Conservation (phyloP, 768 basidiomycete species). For the Hypholoma sublateritium region DNA sequence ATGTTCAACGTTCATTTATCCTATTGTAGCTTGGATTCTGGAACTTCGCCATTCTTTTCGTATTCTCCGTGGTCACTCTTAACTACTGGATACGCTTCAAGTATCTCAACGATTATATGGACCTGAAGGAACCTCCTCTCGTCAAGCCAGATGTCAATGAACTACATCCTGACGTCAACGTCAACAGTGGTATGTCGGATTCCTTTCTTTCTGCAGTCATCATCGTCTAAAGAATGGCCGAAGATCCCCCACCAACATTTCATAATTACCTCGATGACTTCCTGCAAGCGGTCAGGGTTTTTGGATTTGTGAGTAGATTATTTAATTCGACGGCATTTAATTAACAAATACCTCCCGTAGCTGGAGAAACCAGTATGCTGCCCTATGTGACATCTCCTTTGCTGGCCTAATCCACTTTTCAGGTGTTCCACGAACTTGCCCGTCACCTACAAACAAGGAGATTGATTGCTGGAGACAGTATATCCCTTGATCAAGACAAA, state of each 20-base stretch:
- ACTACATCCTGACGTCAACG: conserved; percentile 89
- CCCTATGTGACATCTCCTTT: not conserved
- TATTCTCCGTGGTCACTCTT: conserved; percentile 60
- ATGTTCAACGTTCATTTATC: not conserved
- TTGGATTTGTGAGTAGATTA: conserved; percentile 73
- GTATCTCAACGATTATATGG: conserved; percentile 73
- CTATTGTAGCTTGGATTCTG: conserved; percentile 79
- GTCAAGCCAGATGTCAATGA: conserved; percentile 83
- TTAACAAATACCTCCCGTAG: conserved; percentile 22
- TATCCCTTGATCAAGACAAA: conserved; percentile 88
- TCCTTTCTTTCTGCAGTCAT: not conserved
- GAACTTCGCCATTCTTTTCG: conserved; percentile 80
- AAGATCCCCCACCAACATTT: conserved; percentile 72
- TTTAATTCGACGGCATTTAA: not conserved
- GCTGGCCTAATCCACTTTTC: not conserved
- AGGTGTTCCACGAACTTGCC: conserved; percentile 97
- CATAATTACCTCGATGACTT: conserved; percentile 99
- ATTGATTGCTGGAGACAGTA: conserved; percentile 93
- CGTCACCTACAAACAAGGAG: conserved; percentile 93
- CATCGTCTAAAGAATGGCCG: not conserved
- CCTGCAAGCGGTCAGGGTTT: conserved; percentile 92
- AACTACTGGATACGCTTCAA: conserved; percentile 87
- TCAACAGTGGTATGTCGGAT: conserved; percentile 55
- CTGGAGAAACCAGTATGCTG: conserved; percentile 86
- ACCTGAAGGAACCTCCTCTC: conserved; percentile 79